Evolutionary conservation across 2,329 filamentous ascomycete species (phyloP).

Genomic region (Cladosporium sp.): DNA sequence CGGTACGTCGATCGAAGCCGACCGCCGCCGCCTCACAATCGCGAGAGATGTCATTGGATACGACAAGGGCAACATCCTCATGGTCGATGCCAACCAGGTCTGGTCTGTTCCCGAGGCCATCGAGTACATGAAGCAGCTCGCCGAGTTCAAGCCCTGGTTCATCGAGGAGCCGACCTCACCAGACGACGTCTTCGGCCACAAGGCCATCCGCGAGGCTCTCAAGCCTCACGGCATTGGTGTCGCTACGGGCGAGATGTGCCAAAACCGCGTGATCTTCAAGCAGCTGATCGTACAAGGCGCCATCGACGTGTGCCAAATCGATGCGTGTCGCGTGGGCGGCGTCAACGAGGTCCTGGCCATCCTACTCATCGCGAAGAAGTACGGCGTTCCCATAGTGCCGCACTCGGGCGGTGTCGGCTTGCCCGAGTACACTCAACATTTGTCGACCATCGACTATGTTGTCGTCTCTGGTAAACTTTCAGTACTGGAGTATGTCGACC

Average conservation of each 20-base stretch:
- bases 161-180: slow-evolving; percentile 92
- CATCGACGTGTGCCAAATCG: slow-evolving; percentile 84
- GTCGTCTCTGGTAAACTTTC: slow-evolving; percentile 70
- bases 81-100: slow-evolving; percentile 89
- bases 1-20: slow-evolving; percentile 65
- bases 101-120: slow-evolving; percentile 90
- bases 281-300: slow-evolving; percentile 75
- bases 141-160: slow-evolving; percentile 84
- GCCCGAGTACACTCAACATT: slow-evolving; percentile 89
- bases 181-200: slow-evolving; percentile 85
- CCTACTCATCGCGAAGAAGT: slow-evolving; percentile 76
- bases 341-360: slow-evolving; percentile 93
- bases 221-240: slow-evolving; percentile 72
- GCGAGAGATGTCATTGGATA: slow-evolving; percentile 76
- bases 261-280: slow-evolving; percentile 93
- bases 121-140: slow-evolving; percentile 75
- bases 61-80: slow-evolving; percentile 76
- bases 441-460: slow-evolving; percentile 90
- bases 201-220: slow-evolving; percentile 75
- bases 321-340: slow-evolving; percentile 82
- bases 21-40: slow-evolving; percentile 65
- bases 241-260: slow-evolving; percentile 91
- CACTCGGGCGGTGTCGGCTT: slow-evolving; percentile 86
- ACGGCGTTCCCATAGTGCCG: slow-evolving; percentile 75
- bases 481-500: slow-evolving; percentile 86